Evolutionary conservation across 192 early-diverging fungal genomes (phyloP), one percentile per base, ranked within the genome.

Genomic region (Podila verticillata): DNA sequence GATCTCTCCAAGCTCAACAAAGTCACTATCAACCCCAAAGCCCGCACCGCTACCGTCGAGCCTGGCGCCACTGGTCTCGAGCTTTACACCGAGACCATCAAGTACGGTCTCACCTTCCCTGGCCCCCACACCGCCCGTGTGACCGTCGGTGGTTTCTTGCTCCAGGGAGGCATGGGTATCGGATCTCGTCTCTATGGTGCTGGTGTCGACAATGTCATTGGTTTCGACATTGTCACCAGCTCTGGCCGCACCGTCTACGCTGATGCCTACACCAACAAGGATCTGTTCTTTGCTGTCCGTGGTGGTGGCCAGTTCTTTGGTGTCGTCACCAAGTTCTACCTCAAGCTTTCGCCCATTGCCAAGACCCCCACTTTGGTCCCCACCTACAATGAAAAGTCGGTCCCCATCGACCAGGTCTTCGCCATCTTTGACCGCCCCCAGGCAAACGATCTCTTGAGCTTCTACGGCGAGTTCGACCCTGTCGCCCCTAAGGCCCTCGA

Each of bases 281-380:
- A 74, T 29, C 67, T 74, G 15, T 82, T 73, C 72, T 74, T 47
- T 39, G 72, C 80, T 15, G 68, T 82, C 29, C 80, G 80, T n/a
- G 71, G 80, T 39, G 72, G 80, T 57, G 72, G 80, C 13, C 77
- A 80, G 32, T 80, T 80, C 77, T 80, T 72, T 80, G 77, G 77
- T 31, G 62, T 80, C 17, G 65, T 80, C 48, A 80, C 77, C 13
- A 72, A 72, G 65, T 80, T 80, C 56, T 34, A 80, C 48, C 48
- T 80, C 35, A 64, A 70, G 32, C 57, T 80, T 3, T 65, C 62
- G 24, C 77, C 77, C 28, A 80, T 80, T 17, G 77, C 68, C 61
- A 63, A 80, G 64, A 72, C 68, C 5, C 77, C 77, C 22, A 72
- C 77, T 24, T 64, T 80, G 70, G 57, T 64, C 7, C 77, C 77